Evolutionary conservation across 176 grass and related monocot species (phyloP).

Genomic region (Tillandsia fasciculata): DNA sequence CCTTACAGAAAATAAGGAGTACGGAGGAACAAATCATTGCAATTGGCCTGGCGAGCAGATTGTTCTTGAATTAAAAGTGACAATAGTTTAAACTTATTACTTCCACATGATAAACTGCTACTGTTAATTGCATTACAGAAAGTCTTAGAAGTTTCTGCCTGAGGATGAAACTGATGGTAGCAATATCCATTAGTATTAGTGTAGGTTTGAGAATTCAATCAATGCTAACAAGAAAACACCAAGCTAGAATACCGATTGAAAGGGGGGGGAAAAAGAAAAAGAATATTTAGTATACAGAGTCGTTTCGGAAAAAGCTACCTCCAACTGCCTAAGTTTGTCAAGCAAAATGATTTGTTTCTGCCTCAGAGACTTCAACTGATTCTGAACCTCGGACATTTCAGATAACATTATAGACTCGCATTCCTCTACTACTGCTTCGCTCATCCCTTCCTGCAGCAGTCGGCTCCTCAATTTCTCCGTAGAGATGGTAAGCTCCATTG

Average conservation of each 20-base stretch:
- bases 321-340: slow-evolving; percentile 73
- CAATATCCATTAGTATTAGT: too few relatives aligned
- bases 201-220: neutral
- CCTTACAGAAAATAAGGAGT: neutral
- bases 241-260: too few relatives aligned
- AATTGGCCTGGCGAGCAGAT: neutral
- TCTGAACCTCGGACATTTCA: slow-evolving; percentile 65
- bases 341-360: slow-evolving; percentile 79
- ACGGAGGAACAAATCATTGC: neutral
- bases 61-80: too few relatives aligned
- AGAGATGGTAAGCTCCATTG: slow-evolving; percentile 45
- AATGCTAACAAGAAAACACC: neutral
- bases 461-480: slow-evolving; percentile 58
- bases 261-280: too few relatives aligned
- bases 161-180: too few relatives aligned
- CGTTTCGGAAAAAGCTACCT: slow-evolving; percentile 37
- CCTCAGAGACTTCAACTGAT: slow-evolving; percentile 54
- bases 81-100: too few relatives aligned
- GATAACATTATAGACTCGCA: slow-evolving; percentile 80
- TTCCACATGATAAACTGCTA: too few relatives aligned
- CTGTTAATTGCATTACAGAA: too few relatives aligned
- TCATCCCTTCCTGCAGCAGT: slow-evolving; percentile 56
- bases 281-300: too few relatives aligned
- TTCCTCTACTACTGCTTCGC: slow-evolving; percentile 59
- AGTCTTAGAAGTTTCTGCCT: too few relatives aligned